Evolutionary conservation across 305 asterid genomes (phyloP), one percentile per base, ranked within the genome.

Genomic region (Coffea humblotiana): DNA sequence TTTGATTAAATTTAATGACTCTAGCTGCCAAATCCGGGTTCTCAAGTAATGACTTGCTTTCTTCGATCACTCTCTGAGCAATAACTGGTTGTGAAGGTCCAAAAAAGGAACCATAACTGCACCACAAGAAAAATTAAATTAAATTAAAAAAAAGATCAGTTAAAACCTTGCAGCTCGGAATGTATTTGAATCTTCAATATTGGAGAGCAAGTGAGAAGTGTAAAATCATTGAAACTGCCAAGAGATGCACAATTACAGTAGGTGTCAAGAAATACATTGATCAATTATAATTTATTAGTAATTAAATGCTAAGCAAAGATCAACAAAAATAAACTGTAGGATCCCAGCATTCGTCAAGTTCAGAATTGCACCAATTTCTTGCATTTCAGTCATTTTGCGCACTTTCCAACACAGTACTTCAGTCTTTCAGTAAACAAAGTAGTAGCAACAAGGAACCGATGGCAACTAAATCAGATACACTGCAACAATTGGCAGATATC

Each of bases 1-100:
- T 78, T 72, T 81, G 83, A 49, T 68, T 86, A 77, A 84, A 74
- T 83, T 86, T 90, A 71, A 80, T 70, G 12, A 94, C 85, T 80
- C 85, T 92, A 45, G 92, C 92, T 8, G 92, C 92, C 89, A 91
- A 82, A 79, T 90, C 84, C 49, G 97, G 98, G 80, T 92, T 96
- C 86, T 96, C 98, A 87, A 92, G 75, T 82, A 96, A 83, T 58
- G 97, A 88, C 88, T 88, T 96, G 96, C 98, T 96, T 89, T 94
- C 98, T 88, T 96, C 94, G 86, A 96, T 92, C 45, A 96, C 99
- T 89, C 99, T 90, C 76, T 86, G 90, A 83, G 99, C 92, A 85
- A 96, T 96, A 85, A 90, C 89, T 23, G 98, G 98, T 83, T 92
- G 94, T 25, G 98, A 93, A 75, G 97, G 98, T 72, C 99, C 99